A percentile compares a stretch with the other conserved stretches of the same genome.
phyloP scores from a whole-genome alignment of 768 basidiomycete genomes.

The Hypsizygus marmoreus region DNA sequence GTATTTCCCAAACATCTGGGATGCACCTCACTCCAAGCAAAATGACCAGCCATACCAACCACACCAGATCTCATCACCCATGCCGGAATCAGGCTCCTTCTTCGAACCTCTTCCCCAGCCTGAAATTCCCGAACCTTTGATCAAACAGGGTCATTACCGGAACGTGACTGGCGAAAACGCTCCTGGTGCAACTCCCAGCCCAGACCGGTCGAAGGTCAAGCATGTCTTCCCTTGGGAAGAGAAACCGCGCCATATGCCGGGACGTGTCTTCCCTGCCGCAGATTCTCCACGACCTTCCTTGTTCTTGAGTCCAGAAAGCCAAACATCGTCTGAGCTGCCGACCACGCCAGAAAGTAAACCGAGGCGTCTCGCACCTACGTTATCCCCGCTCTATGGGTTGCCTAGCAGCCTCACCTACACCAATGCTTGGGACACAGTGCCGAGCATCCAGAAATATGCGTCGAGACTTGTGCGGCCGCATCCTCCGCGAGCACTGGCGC shows the following conservation, averaged over 20 bases:
- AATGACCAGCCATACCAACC: constrained; percentile 38
- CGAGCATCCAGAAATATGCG: constrained; percentile 79
- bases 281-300: constrained; percentile 55
- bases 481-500: constrained; percentile 41
- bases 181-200: constrained; percentile 48
- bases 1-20: constrained; percentile 89
- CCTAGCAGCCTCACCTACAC: constrained; percentile 63
- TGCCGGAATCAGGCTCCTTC: constrained; percentile 47
- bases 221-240: constrained; percentile 96
- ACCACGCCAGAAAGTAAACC: constrained; percentile 37
- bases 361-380: constrained; percentile 20
- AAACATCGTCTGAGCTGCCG: constrained; percentile 36
- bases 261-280: constrained; percentile 71
- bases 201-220: constrained; percentile 73
- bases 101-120: constrained; percentile 63
- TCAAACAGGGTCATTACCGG: constrained; percentile 76
- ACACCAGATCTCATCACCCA: constrained; percentile 35
- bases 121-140: constrained; percentile 64
- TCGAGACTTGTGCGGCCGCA: constrained; percentile 57
- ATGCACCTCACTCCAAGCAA: constrained; percentile 50
- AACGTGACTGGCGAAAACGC: constrained; percentile 56
- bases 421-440: constrained; percentile 86
- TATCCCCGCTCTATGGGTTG: constrained; percentile 52
- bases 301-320: constrained; percentile 40
- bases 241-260: constrained; percentile 63